Percentiles rank a stretch among this genome's conserved stretches.
These are phyloP conservation scores for Populus alba DNA, from an alignment of 345 rosid species.

Conservation along the genomic window DNA sequence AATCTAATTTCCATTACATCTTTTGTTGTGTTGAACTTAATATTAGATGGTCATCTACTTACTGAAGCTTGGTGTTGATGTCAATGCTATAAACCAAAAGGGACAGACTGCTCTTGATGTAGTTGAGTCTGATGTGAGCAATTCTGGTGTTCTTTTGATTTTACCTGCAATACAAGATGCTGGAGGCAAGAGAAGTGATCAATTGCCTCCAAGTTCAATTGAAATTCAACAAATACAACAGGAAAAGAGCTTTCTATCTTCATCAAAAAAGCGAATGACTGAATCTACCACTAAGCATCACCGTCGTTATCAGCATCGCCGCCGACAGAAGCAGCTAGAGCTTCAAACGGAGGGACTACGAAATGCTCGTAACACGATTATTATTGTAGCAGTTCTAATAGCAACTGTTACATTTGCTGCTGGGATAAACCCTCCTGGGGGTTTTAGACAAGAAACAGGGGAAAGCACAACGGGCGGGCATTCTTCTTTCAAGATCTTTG, in stretches of 20 bases:
- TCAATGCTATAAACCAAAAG: slow-evolving; percentile 42
- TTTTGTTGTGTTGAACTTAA: background rate
- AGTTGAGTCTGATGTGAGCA: slow-evolving; percentile 35
- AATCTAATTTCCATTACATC: too few species aligned
- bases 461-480: slow-evolving; percentile 27
- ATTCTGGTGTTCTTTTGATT: slow-evolving; percentile 37
- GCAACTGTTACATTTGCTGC: slow-evolving; percentile 66
- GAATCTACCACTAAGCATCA: slow-evolving; percentile 6
- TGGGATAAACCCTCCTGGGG: slow-evolving; percentile 74
- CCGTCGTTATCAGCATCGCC: slow-evolving; percentile 14
- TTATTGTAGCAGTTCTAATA: slow-evolving; percentile 53
- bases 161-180: slow-evolving; percentile 40
- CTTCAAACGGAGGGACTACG: slow-evolving; percentile 48
- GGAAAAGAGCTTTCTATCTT: background rate
- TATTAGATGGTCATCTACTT: slow-evolving; percentile 37
- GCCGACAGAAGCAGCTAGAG: slow-evolving; percentile 37
- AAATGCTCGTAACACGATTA: slow-evolving; percentile 62
- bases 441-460: slow-evolving; percentile 41
- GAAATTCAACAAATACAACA: slow-evolving; percentile 17
- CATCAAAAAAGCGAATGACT: background rate
- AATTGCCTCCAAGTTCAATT: slow-evolving; percentile 35
- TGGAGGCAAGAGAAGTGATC: slow-evolving; percentile 42
- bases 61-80: slow-evolving; percentile 35
- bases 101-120: slow-evolving; percentile 47
- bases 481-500: slow-evolving; percentile 51